Conservation (phyloP, 176 grass and related monocot genomes). For the Raddia distichophylla region DNA sequence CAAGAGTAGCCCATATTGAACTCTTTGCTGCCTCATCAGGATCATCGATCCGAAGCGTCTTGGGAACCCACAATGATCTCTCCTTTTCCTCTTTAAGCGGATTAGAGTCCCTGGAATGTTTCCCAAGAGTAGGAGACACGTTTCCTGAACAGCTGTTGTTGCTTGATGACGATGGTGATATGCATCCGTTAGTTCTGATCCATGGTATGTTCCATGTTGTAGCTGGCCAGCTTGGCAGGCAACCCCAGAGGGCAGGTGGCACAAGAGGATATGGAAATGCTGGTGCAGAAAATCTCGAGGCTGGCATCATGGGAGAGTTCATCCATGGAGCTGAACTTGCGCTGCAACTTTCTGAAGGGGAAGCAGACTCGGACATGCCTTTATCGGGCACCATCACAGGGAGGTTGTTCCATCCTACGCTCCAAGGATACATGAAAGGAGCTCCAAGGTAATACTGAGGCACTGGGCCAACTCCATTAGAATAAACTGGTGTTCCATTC, state of each 20-base stretch:
- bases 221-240: conserved; percentile 58
- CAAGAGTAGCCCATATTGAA: conserved; percentile 92
- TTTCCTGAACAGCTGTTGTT: conserved; percentile 69
- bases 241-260: conserved; percentile 76
- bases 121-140: conserved; percentile 76
- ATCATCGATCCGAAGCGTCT: conserved; percentile 88
- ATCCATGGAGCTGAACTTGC: conserved; percentile 53
- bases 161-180: conserved; percentile 66
- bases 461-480: conserved; percentile 55
- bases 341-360: conserved; percentile 46
- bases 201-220: conserved; percentile 53
- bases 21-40: conserved; percentile 93
- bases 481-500: conserved; percentile 50
- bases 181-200: conserved; percentile 42
- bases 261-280: conserved; percentile 76
- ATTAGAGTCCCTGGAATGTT: conserved; percentile 75
- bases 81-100: conserved; percentile 59
- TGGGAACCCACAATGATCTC: conserved; percentile 87
- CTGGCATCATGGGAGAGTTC: conserved; percentile 51
- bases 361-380: conserved; percentile 42
- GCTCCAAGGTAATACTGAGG: conserved; percentile 73
- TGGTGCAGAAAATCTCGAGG: conserved; percentile 48
- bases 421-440: conserved; percentile 81
- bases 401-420: conserved; percentile 59
- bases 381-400: conserved; percentile 46